Base-by-base conservation (phyloP, 73 alveolate genomes). In the Uronychia setigera region DNA sequence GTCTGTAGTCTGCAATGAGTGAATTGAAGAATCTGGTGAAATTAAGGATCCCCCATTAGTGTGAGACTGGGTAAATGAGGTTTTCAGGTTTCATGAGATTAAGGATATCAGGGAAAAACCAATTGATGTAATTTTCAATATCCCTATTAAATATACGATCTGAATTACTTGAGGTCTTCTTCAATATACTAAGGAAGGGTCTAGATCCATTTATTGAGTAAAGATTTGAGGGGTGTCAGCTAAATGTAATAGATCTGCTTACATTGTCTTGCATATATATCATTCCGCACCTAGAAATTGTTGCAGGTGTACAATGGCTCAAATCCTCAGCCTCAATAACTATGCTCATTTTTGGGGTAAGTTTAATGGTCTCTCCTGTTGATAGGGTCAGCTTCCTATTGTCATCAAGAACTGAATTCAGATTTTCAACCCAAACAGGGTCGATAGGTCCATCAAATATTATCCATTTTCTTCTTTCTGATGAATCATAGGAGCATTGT, bases 181-280 rank as follows among this genome's bases (percentile, higher is more conserved):
- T 89, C 91, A 11, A 92, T 79, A 5, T 81, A 60, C n/a, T 32
- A 84, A 75, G 98, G 96, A 35, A 96, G 94, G 83, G 86, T 87
- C 77, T 92, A 86, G 76, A 96, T 83, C 99, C 99, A 97, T 78
- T 94, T 86, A 13, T 88, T 85, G 58, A 95, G 82, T 59, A 95
- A 79, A 0, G 99, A 96, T 33, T 96, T 85, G 27, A 86, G 96
- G 78, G 96, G 90, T 11, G 19, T 46, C 19, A 46, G 67, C 67
- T 46, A 46, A 46, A 46, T 5, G 67, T 46, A 19, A 46, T 5
- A 46, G 67, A 85, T 92, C n/a, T 5, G 67, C 67, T 84, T 0
- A 78, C 58, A 29, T 92, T 88, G 76, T 98, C 93, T 28, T 87
- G 80, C 85, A 87, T 80, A 33, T 87, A 87, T 77, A 86, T 78